Base-by-base conservation (phyloP, 2,329 filamentous ascomycete genomes). In the Neofusicoccum parvum region DNA sequence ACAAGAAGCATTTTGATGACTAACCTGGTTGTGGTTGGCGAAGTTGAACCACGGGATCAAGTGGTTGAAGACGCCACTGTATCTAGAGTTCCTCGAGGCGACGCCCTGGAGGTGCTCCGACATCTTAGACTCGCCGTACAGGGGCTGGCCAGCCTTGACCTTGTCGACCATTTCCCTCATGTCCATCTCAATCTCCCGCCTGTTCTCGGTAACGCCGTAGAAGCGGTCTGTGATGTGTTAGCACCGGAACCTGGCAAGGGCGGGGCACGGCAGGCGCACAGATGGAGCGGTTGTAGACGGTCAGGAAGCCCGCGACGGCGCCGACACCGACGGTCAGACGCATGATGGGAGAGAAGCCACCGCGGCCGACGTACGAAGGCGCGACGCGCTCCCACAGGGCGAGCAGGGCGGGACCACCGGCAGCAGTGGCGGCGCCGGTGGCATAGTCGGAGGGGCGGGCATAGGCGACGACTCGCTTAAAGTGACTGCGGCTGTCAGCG, bases 141-240 rank as follows among this genome's bases (percentile, higher is more conserved):
- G 83, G 41, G 95, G 86, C 83, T 96, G 87, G 70, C 94, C 94
- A 67, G 86, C 87, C 87, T 98, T 99, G 77, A 98, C 94, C 81
- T 94, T 96, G 78, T 89, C 87, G 43, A 97, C 94, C 95, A 99
- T 99, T 81, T 99, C 95, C 70, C 88, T 87, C 94, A 98, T 98
- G 78, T 99, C 95, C 90, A 96, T 90, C 69, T 97, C 91, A 66
- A 95, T 83, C 80, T 99, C 95, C 73, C 95, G 89, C 64, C 89
- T 82, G 81, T 99, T 99, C 80, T 99, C 95, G 54, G 87, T 89
- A 80, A 94, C 92, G 73, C 95, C 95, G 82, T 97, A 98, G 82
- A 99, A 98, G 70, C 95, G 91, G 74, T 94, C 93, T 97, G 75
- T 69, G 14, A 20, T n/a, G 36, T 62, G 32, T 39, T 15, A 43